Conservation (phyloP, 176 grass and related monocot genomes). For the Aegilops speltoides region DNA sequence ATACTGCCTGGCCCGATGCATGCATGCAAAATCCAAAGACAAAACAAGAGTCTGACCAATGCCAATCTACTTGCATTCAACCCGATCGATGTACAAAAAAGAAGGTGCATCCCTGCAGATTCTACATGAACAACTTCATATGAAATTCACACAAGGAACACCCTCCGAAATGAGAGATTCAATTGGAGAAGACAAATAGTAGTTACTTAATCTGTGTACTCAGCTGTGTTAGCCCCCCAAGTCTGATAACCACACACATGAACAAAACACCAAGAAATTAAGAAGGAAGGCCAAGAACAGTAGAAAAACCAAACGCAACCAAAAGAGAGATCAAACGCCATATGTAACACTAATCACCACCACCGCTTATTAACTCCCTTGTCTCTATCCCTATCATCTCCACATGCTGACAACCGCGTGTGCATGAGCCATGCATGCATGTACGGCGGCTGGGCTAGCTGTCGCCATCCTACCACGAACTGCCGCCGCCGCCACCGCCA, state of each 20-base stretch:
- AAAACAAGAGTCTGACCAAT: neutral
- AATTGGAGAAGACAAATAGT: conserved; percentile 21
- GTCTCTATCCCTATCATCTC: conserved; percentile 43
- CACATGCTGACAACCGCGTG: conserved; percentile 40
- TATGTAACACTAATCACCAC: conserved; percentile 62
- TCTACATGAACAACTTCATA: conserved; percentile 22
- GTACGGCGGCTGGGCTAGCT: conserved; percentile 5
- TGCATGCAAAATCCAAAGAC: neutral
- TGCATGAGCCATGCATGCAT: conserved; percentile 68
- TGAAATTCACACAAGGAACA: conserved; percentile 8
- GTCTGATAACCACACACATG: conserved; percentile 47
- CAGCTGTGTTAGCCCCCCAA: conserved; percentile 55
- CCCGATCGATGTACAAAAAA: neutral
- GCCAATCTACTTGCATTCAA: neutral
- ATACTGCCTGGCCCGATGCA: neutral
- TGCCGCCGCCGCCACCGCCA: conserved; percentile 14
- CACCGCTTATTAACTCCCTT: conserved; percentile 56
- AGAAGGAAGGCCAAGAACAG: conserved; percentile 25
- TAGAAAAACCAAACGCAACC: conserved; percentile 16
- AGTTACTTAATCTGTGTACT: conserved; percentile 51
- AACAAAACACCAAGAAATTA: conserved; percentile 32
- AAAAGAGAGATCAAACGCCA: conserved; percentile 43
- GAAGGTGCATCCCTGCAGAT: conserved; percentile 11
- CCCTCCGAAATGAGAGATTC: conserved; percentile 17
- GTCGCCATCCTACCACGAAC: conserved; percentile 38